Base-by-base conservation (phyloP, 2,329 filamentous ascomycete species). In the Colletotrichum paranaense region DNA sequence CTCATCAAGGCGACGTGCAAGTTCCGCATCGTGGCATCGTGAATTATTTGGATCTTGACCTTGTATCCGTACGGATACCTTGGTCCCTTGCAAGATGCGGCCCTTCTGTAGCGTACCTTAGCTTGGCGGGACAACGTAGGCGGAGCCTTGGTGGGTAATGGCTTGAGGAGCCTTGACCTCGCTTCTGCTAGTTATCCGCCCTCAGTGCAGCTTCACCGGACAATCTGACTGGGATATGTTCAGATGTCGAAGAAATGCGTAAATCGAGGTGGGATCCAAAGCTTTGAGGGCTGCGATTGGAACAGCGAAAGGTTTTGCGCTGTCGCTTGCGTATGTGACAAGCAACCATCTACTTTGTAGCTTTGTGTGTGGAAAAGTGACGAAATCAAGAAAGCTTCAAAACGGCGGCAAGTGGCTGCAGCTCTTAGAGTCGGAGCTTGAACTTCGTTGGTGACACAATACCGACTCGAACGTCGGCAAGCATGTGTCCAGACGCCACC, bases 111-210 rank as follows among this genome's bases (percentile, higher is more conserved):
- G n/a, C 53, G 42, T 38, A 49, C 35, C 58, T 62, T 70, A 49
- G 55, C 67, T 59, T 58, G 56, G 62, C 60, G 67, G 67, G 49
- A 68, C 67, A 62, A 65, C 70, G 60, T 55, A 64, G 66, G 59
- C 32, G 66, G 32, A 59, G 55, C 3, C 60, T 24, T 38, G 35
- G 59, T 72, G 69, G 66, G 32, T 72, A 59, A 49, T 64, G 59
- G 53, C 42, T 63, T 59, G 58, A 68, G 65, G 38, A 42, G 38
- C 38, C 38, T 49, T 22, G 42, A n/a, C 19, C 30, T 72, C 69
- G 66, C 58, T 69, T 69, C 65, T 72, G 69, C 57, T 62, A 63
- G 64, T 38, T 72, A 68, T 55, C 68, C 64, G 68, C 38, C 65
- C 42, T 57, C 64, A 62, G 46, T 26, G 58, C 58, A 55, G 58